Base-by-base conservation (phyloP, 2,329 filamentous ascomycete species). In the Aspergillus sp. region DNA sequence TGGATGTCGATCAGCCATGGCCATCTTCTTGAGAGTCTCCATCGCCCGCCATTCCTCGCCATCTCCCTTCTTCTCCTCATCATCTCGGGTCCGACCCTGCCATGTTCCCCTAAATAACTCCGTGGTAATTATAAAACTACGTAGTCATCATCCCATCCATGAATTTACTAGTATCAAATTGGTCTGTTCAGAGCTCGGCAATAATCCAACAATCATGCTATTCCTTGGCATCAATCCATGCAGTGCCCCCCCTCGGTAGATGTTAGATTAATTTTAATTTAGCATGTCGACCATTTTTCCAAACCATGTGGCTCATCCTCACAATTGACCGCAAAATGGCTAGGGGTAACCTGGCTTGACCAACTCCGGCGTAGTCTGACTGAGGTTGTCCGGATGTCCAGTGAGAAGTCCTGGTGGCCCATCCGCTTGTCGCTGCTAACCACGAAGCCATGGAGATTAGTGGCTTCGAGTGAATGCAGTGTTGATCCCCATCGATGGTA, bases 381-480 rank as follows among this genome's bases (percentile, higher is more conserved):
- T 36, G 36, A 52, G 30, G 32, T 17, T 32, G 11, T 36, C 27
- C 32, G 10, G 21, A 52, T 30, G 13, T 13, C 17, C 11, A 7
- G 30, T 32, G 8, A 19, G 15, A n/a, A 19, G 8, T 42, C 41
- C 13, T 27, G 52, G 47, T 23, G 19, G 47, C 27, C 42, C 17
- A 36, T 25, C 32, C 17, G 41, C 32, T 36, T 36, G 27, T 30
- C 27, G 27, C 11, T 36, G 32, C 32, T 36, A 36, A 36, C 30
- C 38, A 42, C n/a, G 11, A 30, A 54, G 21, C 25, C 10, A 42
- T 21, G 23, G 42, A 23, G 44, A 13, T 39, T 54, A 59, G 56
- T 62, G 53, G 56, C 38, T 61, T 58, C 52, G 19, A 59, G 54
- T 27, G 36, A 62, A 62, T 60, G 58, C 58, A 60, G 19, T 32